These are phyloP conservation scores for Diaporthe sp. DNA, from an alignment of 2,329 filamentous ascomycete genomes.

Conservation along the genomic window DNA sequence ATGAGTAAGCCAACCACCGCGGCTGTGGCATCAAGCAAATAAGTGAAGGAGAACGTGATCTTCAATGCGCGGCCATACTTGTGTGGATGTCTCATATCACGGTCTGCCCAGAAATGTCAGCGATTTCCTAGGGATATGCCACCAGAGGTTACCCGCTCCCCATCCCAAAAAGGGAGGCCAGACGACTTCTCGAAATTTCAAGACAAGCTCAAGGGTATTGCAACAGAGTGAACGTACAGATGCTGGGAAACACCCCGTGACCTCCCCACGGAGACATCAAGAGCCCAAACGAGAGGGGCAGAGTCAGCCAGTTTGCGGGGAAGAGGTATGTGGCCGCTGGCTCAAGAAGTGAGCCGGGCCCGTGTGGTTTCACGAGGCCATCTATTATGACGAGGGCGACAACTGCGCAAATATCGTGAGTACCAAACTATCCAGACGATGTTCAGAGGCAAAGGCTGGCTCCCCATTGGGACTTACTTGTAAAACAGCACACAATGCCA, in stretches of 20 bases:
- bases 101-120: constrained; percentile 62
- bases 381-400: constrained; percentile 86
- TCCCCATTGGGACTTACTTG: constrained; percentile 71
- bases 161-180: background rate
- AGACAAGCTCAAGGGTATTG: background rate
- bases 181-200: background rate
- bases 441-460: background rate
- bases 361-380: constrained; percentile 83
- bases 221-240: constrained; percentile 46
- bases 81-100: constrained; percentile 79
- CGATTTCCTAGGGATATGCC: background rate
- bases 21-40: constrained; percentile 83
- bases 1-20: constrained; percentile 89
- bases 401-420: constrained; percentile 63
- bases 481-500: constrained; percentile 90
- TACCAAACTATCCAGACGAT: constrained; percentile 25
- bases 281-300: constrained; percentile 90
- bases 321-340: constrained; percentile 86
- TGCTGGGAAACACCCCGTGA: constrained; percentile 83
- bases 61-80: constrained; percentile 83
- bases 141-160: background rate
- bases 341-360: constrained; percentile 85
- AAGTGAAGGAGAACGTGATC: constrained; percentile 88
- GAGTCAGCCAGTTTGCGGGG: constrained; percentile 85
- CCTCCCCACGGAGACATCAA: constrained; percentile 82